Conservation (phyloP, 495 filamentous ascomycete species). For the Xylaria castorea region DNA sequence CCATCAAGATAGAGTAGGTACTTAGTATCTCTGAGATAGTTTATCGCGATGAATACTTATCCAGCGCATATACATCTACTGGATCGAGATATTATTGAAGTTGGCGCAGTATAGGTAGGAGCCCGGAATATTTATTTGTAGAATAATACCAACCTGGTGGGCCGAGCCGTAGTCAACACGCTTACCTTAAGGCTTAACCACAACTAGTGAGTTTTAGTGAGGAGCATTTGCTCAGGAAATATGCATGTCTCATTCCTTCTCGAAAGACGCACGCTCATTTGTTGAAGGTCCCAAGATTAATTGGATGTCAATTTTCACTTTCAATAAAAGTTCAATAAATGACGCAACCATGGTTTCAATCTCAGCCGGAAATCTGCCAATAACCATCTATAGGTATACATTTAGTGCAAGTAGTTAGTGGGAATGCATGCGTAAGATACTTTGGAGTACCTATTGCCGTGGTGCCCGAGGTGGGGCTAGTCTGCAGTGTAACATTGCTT, state of each 20-base stretch:
- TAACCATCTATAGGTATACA: background rate
- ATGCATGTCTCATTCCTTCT: background rate
- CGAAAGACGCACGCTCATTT: background rate
- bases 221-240: background rate
- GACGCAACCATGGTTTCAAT: background rate
- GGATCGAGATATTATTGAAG: background rate
- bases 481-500: conserved; percentile 7
- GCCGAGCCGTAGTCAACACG: background rate
- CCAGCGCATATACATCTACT: background rate
- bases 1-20: background rate
- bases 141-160: background rate
- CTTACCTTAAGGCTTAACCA: background rate
- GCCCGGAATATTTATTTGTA: background rate
- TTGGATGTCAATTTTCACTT: background rate
- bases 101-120: background rate
- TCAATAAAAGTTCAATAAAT: conserved; percentile 1
- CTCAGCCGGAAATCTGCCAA: background rate
- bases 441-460: too few relatives aligned
- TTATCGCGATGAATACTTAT: background rate
- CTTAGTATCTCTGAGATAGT: background rate
- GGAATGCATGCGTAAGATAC: too few relatives aligned
- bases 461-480: background rate
- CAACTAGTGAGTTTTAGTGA: background rate
- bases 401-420: background rate
- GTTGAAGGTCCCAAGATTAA: background rate